A percentile compares a stretch with the other conserved stretches of the same genome.
phyloP scores from a whole-genome alignment of 2,329 filamentous ascomycete species.

The Aspergillus eucalypticola region DNA sequence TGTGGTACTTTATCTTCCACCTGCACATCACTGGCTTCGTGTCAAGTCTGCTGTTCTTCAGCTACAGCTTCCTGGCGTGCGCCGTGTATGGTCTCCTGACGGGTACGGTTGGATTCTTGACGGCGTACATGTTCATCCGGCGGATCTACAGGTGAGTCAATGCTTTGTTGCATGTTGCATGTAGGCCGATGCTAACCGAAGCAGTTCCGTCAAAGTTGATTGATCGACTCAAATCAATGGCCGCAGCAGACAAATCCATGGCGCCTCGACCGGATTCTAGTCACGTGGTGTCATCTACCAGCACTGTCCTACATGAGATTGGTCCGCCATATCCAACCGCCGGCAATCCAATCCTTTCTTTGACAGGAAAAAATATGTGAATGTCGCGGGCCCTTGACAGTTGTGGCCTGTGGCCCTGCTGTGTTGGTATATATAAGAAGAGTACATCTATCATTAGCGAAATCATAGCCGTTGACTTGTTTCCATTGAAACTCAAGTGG shows the following conservation, averaged over 20 bases:
- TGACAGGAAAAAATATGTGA: background rate
- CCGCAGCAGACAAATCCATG: no score
- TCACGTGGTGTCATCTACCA: no score
- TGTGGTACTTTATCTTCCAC: conserved; percentile 81
- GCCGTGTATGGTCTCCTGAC: conserved; percentile 77
- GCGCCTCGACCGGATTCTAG: no score
- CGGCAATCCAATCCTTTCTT: background rate
- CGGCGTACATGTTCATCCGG: conserved; percentile 79
- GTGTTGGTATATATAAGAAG: background rate
- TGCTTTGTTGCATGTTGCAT: background rate
- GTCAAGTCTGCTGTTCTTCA: conserved; percentile 79
- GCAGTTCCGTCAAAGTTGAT: conserved; percentile 39
- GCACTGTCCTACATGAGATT: no score
- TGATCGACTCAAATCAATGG: conserved; percentile 12
- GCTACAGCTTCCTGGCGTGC: conserved; percentile 79
- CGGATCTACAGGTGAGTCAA: conserved; percentile 72
- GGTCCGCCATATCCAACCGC: no score
- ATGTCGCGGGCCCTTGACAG: background rate
- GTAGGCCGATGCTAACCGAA: conserved; percentile 6
- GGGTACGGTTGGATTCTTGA: conserved; percentile 81
- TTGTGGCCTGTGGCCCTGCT: conserved; percentile 4
- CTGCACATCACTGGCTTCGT: conserved; percentile 79
- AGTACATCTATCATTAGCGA: conserved; percentile 4
- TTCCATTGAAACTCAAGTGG: background rate
- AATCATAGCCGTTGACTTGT: background rate